These are phyloP conservation scores for Alternaria ventricosa DNA, from an alignment of 2,329 filamentous ascomycete species.

Conservation along the genomic window DNA sequence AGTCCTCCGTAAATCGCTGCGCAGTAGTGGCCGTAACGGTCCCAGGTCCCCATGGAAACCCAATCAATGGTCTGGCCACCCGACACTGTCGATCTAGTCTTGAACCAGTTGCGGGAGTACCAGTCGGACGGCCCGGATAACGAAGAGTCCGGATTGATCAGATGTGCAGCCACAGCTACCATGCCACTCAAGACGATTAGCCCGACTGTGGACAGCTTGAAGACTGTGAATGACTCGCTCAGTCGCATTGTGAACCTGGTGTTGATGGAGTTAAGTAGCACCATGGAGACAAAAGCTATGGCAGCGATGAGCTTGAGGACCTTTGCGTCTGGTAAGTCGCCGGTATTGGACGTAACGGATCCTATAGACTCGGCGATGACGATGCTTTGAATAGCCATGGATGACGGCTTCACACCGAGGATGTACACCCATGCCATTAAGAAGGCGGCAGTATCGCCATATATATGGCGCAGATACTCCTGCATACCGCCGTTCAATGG, in stretches of 20 bases:
- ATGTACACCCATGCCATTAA: constrained; percentile 71
- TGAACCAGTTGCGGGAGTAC: constrained; percentile 62
- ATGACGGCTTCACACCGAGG: constrained; percentile 68
- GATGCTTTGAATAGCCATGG: constrained; percentile 68
- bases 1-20: constrained; percentile 67
- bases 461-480: constrained; percentile 67
- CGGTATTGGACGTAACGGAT: constrained; percentile 55
- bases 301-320: constrained; percentile 48
- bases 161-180: constrained; percentile 39
- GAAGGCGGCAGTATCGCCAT: constrained; percentile 67
- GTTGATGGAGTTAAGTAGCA: constrained; percentile 54
- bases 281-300: constrained; percentile 48
- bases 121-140: constrained; percentile 44
- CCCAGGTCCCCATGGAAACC: constrained; percentile 59
- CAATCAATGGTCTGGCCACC: constrained; percentile 49
- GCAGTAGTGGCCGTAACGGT: constrained; percentile 65
- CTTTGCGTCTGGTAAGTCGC: constrained; percentile 19
- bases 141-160: constrained; percentile 34
- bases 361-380: constrained; percentile 60
- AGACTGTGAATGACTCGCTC: constrained; percentile 52
- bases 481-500: constrained; percentile 70
- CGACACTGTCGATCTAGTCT: constrained; percentile 57
- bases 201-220: constrained; percentile 45
- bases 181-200: constrained; percentile 42
- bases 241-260: constrained; percentile 50